These are phyloP conservation scores for Sporisorium scitamineum DNA, from an alignment of 1,284 basidiomycete genomes.

Conservation along the genomic window DNA sequence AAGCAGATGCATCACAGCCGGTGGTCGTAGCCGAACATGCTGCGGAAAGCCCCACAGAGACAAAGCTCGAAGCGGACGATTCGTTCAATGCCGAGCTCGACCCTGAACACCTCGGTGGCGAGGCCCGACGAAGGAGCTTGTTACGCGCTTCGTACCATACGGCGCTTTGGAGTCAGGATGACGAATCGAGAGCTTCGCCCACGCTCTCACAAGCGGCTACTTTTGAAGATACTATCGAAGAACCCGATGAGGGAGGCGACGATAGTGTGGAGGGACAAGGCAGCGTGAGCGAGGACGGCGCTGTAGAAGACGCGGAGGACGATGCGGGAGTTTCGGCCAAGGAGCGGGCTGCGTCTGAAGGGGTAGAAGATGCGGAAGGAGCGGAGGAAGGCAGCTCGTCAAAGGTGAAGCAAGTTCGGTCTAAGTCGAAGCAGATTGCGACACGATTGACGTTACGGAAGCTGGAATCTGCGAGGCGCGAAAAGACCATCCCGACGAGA, in stretches of 20 bases:
- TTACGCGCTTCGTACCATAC: constrained; percentile 46
- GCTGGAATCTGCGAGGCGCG: constrained; percentile 17
- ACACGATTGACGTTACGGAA: constrained; percentile 24
- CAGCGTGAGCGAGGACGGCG: background rate
- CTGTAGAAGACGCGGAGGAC: background rate
- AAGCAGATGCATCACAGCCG: background rate
- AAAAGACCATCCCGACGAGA: constrained; percentile 5
- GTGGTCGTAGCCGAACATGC: background rate
- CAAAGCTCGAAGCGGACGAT: background rate
- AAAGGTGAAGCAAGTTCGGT: background rate
- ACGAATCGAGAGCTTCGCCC: constrained; percentile 8
- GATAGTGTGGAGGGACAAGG: background rate
- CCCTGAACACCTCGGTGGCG: background rate
- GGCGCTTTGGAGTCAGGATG: constrained; percentile 38
- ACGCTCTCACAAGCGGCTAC: background rate
- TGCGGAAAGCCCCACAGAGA: background rate
- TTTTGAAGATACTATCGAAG: constrained; percentile 4
- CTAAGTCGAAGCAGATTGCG: constrained; percentile 22
- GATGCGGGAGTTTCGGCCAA: too few species aligned
- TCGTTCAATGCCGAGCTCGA: background rate
- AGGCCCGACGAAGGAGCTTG: constrained; percentile 8
- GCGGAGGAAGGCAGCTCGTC: background rate
- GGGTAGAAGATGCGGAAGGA: background rate
- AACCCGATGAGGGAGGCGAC: background rate
- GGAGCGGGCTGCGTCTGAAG: background rate